A percentile compares a stretch with the other conserved stretches of the same genome.
These are phyloP conservation scores for Geranium incanum DNA, from an alignment of 441 rosid genomes.

Conservation along the genomic window DNA sequence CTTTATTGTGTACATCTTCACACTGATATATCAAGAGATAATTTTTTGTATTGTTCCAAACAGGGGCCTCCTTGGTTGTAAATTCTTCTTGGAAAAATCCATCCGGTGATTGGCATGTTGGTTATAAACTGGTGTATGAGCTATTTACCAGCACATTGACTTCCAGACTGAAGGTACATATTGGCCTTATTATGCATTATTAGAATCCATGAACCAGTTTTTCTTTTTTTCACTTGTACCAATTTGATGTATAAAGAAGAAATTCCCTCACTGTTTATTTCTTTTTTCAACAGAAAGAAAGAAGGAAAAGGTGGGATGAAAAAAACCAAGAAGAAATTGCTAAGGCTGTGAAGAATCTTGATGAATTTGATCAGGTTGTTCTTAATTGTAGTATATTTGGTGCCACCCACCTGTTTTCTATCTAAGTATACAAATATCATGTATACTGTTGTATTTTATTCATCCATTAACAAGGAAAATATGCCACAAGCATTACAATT, in stretches of 20 bases:
- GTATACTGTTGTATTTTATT: constrained; percentile 1
- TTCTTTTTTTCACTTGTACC: neutral
- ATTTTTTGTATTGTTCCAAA: constrained; percentile 1
- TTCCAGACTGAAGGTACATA: constrained; percentile 74
- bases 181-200: neutral
- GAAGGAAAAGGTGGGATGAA: constrained; percentile 84
- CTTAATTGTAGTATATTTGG: constrained; percentile 16
- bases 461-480: constrained; percentile 11
- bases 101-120: constrained; percentile 90
- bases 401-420: constrained; percentile 1
- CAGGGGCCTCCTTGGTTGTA: constrained; percentile 63
- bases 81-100: constrained; percentile 94
- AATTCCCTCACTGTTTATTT: constrained; percentile 12
- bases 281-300: constrained; percentile 51
- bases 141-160: constrained; percentile 62
- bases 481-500: neutral
- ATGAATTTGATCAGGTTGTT: constrained; percentile 75
- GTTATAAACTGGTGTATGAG: constrained; percentile 75
- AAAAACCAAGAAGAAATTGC: constrained; percentile 84
- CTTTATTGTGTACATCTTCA: neutral
- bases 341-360: constrained; percentile 64
- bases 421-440: neutral
- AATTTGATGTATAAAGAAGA: neutral
- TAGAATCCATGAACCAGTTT: constrained; percentile 11
- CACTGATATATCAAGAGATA: neutral